A percentile compares a stretch with the other conserved stretches of the same genome.
These are phyloP conservation scores for Xerocomus minutiporus DNA, from an alignment of 1,284 basidiomycete genomes.

Conservation along the genomic window DNA sequence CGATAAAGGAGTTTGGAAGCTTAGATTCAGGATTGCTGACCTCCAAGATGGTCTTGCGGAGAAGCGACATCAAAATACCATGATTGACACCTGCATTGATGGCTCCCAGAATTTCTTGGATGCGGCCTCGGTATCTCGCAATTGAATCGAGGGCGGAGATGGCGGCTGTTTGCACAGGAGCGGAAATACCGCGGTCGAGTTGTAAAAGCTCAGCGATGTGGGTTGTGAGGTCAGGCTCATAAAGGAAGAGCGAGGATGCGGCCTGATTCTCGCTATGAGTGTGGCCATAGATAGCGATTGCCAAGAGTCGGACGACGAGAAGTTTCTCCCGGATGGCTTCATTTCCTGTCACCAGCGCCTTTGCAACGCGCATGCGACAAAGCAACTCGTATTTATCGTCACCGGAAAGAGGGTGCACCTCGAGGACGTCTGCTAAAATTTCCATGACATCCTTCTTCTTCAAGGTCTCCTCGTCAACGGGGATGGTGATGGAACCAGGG, in stretches of 20 bases:
- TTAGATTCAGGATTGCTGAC: constrained; percentile 60
- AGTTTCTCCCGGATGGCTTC: constrained; percentile 74
- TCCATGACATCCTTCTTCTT: constrained; percentile 62
- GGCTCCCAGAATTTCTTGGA: constrained; percentile 84
- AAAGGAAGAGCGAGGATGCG: constrained; percentile 81
- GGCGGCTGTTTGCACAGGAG: constrained; percentile 75
- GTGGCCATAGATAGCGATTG: constrained; percentile 87
- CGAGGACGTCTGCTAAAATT: constrained; percentile 71
- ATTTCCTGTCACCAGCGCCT: constrained; percentile 56
- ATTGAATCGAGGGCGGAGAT: constrained; percentile 88
- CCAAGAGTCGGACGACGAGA: constrained; percentile 76
- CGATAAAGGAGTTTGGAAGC: constrained; percentile 76
- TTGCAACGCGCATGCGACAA: constrained; percentile 81
- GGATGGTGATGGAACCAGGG: constrained; percentile 56
- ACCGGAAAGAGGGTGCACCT: constrained; percentile 71
- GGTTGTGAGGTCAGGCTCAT: constrained; percentile 86
- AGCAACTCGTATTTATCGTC: constrained; percentile 88
- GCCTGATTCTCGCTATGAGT: constrained; percentile 78
- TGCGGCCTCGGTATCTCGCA: constrained; percentile 77
- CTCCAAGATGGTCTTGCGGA: constrained; percentile 76
- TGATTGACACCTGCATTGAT: constrained; percentile 96
- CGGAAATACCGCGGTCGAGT: constrained; percentile 65
- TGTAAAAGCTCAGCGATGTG: constrained; percentile 89
- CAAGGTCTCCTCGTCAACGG: constrained; percentile 59
- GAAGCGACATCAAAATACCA: constrained; percentile 85